These are phyloP conservation scores for Saccharomycopsis schoenii DNA, from an alignment of 805 yeast genomes.

Conservation along the genomic window DNA sequence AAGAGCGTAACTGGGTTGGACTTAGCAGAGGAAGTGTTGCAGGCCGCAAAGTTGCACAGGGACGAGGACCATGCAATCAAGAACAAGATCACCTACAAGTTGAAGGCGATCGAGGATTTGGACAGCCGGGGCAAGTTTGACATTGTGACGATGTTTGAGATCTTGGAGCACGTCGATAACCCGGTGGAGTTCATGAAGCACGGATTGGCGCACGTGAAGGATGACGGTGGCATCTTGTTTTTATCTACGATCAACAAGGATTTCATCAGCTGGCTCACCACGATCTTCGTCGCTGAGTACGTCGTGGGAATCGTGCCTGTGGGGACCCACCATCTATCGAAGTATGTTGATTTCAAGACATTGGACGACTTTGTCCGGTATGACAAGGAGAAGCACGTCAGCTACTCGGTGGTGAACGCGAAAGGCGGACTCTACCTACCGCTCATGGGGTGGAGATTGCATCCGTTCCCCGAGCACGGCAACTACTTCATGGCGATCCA, in stretches of 20 bases:
- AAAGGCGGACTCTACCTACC: conserved; percentile 84
- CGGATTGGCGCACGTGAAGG: conserved; percentile 59
- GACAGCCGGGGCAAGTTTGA: conserved; percentile 45
- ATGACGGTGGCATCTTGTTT: conserved; percentile 72
- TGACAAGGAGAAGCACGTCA: conserved; percentile 26
- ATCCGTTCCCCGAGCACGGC: conserved; percentile 51
- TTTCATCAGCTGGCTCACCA: conserved; percentile 78
- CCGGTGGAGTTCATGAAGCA: conserved; percentile 66
- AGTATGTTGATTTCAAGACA: conserved; percentile 73
- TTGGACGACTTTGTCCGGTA: conserved; percentile 48
- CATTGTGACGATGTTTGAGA: conserved; percentile 83
- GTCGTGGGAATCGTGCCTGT: conserved; percentile 72
- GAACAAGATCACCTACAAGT: conserved; percentile 47
- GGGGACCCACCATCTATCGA: conserved; percentile 84
- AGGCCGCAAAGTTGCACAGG: conserved; percentile 68
- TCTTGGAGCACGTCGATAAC: conserved; percentile 86
- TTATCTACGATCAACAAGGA: conserved; percentile 91
- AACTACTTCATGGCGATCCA: conserved; percentile 86
- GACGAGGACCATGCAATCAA: conserved; percentile 52
- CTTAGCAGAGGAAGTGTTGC: conserved; percentile 70
- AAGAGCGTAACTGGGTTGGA: conserved; percentile 71
- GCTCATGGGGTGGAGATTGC: conserved; percentile 74
- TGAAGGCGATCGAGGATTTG: conserved; percentile 54
- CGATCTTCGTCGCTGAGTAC: conserved; percentile 84
- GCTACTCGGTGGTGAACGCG: conserved; percentile 51